Percentiles rank a stretch among this genome's conserved stretches.
Evolutionary conservation across 352 stramenopile species (phyloP).

Genomic region (Globisporangium okanoganense): DNA sequence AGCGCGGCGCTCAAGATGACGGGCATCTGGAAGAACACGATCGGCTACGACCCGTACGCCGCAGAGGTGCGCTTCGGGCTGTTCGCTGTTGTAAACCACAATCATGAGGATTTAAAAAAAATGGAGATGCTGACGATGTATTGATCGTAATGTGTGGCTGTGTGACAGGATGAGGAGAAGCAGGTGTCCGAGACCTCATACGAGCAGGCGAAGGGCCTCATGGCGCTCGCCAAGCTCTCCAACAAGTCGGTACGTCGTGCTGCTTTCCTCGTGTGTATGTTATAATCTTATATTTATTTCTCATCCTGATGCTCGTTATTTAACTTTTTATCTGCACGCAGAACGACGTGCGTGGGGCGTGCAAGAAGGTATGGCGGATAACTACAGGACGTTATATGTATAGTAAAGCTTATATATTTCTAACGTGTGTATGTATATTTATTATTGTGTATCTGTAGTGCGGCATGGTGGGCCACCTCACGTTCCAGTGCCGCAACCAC

Average conservation of each 20-base stretch:
- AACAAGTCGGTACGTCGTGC: slow-evolving; percentile 82
- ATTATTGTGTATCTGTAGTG: slow-evolving; percentile 36
- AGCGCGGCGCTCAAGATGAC: slow-evolving; percentile 93
- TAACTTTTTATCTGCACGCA: slow-evolving; percentile 17
- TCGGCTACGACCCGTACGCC: slow-evolving; percentile 95
- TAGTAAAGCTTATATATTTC: too few relatives aligned
- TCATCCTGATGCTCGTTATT: slow-evolving; percentile 1
- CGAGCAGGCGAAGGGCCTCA: slow-evolving; percentile 91
- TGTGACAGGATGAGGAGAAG: slow-evolving; percentile 39
- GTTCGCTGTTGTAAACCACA: background rate
- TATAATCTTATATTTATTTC: too few relatives aligned
- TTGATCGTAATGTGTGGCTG: background rate
- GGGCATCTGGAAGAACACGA: slow-evolving; percentile 97
- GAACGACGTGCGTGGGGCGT: slow-evolving; percentile 74
- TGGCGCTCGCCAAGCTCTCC: slow-evolving; percentile 93
- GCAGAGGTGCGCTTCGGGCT: slow-evolving; percentile 21
- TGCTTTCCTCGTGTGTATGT: background rate
- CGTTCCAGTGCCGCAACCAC: slow-evolving; percentile 89
- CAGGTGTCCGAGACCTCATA: slow-evolving; percentile 66
- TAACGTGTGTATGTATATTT: background rate
- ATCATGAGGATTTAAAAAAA: background rate
- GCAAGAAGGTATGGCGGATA: slow-evolving; percentile 61
- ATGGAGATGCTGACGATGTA: background rate
- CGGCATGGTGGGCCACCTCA: slow-evolving; percentile 89
- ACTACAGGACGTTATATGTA: background rate